phyloP scores from a whole-genome alignment of 768 basidiomycete species.

The Lentinus tigrinus region DNA sequence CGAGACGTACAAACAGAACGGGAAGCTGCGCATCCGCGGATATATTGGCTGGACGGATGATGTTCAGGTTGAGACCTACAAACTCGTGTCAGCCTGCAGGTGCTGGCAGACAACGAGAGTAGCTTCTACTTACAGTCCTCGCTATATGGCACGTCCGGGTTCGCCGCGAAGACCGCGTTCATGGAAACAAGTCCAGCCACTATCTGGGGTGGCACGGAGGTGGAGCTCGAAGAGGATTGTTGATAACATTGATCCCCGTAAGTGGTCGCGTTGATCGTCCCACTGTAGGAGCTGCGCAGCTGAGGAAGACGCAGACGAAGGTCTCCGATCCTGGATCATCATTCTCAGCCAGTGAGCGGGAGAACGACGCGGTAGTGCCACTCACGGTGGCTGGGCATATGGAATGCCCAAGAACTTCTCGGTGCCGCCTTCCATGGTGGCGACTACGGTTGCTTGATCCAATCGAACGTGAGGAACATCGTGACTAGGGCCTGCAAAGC shows the following conservation, averaged over 20 bases:
- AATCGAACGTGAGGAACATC: slow-evolving; percentile 24
- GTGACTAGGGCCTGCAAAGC: too few species aligned
- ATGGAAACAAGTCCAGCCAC: neutral
- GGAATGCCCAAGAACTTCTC: slow-evolving; percentile 28
- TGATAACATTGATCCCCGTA: slow-evolving; percentile 15
- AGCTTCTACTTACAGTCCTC: slow-evolving; percentile 4
- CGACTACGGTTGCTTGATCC: slow-evolving; percentile 22
- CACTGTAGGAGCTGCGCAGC: slow-evolving; percentile 1
- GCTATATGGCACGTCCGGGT: slow-evolving; percentile 5
- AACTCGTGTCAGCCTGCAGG: neutral
- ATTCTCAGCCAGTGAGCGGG: neutral
- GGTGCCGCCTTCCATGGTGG: slow-evolving; percentile 6
- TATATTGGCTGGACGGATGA: slow-evolving; percentile 43
- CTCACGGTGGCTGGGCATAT: slow-evolving; percentile 29
- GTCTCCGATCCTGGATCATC: neutral
- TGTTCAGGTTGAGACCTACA: slow-evolving; percentile 52
- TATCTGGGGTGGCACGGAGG: neutral
- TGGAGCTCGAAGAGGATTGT: neutral
- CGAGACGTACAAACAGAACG: slow-evolving; percentile 48
- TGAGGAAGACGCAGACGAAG: slow-evolving; percentile 20
- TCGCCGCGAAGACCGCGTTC: neutral
- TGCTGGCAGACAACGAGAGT: neutral
- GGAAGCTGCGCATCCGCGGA: slow-evolving; percentile 46
- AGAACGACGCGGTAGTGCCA: neutral
- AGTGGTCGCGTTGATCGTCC: slow-evolving; percentile 5